phyloP scores from a whole-genome alignment of 2,329 filamentous ascomycete species.

The Ophiostoma quercus region DNA sequence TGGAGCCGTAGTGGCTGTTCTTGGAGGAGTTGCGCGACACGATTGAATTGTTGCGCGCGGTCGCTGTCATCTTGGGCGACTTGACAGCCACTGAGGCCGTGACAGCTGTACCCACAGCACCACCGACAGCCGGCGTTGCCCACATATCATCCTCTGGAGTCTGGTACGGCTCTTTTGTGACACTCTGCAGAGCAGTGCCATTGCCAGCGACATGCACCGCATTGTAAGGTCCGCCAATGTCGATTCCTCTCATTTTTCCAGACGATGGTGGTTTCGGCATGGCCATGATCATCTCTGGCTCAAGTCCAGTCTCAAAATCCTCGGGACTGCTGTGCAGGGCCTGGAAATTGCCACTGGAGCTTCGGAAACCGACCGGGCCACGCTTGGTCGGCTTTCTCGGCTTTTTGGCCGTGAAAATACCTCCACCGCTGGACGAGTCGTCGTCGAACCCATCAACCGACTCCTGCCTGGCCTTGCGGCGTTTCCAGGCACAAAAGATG shows the following conservation, averaged over 20 bases:
- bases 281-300: slow-evolving; percentile 21
- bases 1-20: slow-evolving; percentile 14
- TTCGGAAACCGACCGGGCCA: slow-evolving; percentile 19
- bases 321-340: slow-evolving; percentile 37
- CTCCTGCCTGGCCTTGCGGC: slow-evolving; percentile 23
- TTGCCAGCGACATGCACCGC: not conserved
- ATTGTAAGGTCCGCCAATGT: not conserved
- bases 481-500: slow-evolving; percentile 41
- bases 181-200: not conserved
- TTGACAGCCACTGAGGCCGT: slow-evolving; percentile 15
- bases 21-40: slow-evolving; percentile 22
- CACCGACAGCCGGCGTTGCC: slow-evolving; percentile 17
- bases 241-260: not conserved
- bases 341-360: slow-evolving; percentile 34
- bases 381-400: not conserved
- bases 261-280: slow-evolving; percentile 7
- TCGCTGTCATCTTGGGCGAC: not conserved
- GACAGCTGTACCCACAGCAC: not conserved
- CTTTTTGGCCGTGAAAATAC: slow-evolving; percentile 31
- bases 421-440: not conserved
- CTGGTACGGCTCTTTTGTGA: not conserved
- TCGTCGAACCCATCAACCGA: not conserved
- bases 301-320: slow-evolving; percentile 31
- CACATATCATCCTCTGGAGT: slow-evolving; percentile 3
- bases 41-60: slow-evolving; percentile 11